Conservation (phyloP, 352 stramenopile genomes). For the Pseudoperonospora humuli region DNA sequence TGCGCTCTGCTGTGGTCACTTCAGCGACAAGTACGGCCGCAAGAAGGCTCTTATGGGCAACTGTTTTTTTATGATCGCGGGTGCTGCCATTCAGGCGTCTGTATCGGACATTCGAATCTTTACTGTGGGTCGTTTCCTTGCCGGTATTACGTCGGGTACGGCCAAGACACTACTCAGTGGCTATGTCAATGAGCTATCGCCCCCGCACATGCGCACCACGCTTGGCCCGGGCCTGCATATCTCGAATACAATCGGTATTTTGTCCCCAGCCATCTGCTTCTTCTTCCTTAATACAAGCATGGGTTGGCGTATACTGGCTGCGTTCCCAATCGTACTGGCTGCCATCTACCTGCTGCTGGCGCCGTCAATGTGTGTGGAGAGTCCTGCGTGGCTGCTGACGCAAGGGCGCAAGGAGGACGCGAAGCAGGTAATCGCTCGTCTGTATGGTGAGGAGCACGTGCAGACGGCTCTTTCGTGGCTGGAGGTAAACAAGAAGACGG, state of each 20-base stretch:
- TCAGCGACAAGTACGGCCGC: slow-evolving; percentile 17
- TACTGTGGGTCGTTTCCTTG: slow-evolving; percentile 18
- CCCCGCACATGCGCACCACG: slow-evolving; percentile 16
- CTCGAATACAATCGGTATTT: slow-evolving; percentile 13
- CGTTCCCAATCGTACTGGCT: slow-evolving; percentile 15
- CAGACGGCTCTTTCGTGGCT: too few species aligned
- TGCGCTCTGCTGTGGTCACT: slow-evolving; percentile 11
- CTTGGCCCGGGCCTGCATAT: slow-evolving; percentile 8
- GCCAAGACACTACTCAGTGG: slow-evolving; percentile 28
- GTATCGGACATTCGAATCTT: slow-evolving; percentile 27
- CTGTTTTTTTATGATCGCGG: too few species aligned
- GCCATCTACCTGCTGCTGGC: too few species aligned
- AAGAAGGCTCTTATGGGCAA: too few species aligned
- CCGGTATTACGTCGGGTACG: slow-evolving; percentile 26
- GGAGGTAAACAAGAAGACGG: too few species aligned
- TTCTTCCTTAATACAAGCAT: slow-evolving; percentile 18
- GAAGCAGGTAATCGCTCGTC: slow-evolving; percentile 12
- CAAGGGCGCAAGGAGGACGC: slow-evolving; percentile 11
- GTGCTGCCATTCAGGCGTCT: slow-evolving; percentile 11
- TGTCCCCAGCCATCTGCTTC: slow-evolving; percentile 7
- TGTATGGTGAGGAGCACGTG: slow-evolving; percentile 16
- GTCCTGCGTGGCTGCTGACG: too few species aligned
- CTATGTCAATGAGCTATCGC: slow-evolving; percentile 18
- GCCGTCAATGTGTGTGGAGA: too few species aligned
- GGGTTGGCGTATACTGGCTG: slow-evolving; percentile 17